Percentiles rank a stretch among this genome's conserved stretches.
These are phyloP conservation scores for Aquilaria sinensis DNA, from an alignment of 345 rosid species.

Conservation along the genomic window DNA sequence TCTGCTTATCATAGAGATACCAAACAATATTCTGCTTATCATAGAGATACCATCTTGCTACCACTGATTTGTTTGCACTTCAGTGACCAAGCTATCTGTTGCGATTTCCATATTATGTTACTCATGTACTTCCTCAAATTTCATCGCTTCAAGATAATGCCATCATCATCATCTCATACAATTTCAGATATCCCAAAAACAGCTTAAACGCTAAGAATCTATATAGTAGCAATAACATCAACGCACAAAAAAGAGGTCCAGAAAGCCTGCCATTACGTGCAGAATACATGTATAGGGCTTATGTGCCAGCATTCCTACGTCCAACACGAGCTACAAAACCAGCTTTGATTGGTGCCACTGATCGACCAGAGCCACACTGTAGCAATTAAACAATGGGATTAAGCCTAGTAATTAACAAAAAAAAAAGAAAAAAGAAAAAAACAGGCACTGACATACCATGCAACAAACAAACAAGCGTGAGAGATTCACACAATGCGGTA, in stretches of 20 bases:
- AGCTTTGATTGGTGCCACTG: slow-evolving; percentile 87
- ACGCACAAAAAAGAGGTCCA: background rate
- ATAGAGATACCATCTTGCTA: too few relatives aligned
- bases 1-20: too few relatives aligned
- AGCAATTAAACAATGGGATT: background rate
- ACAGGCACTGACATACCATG: background rate
- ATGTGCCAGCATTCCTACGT: slow-evolving; percentile 30
- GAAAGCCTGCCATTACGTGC: slow-evolving; percentile 71
- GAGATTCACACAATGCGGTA: background rate
- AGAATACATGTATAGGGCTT: slow-evolving; percentile 24
- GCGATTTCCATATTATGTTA: too few relatives aligned
- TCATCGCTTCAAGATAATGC: too few relatives aligned
- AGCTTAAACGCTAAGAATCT: too few relatives aligned
- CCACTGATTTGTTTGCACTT: too few relatives aligned
- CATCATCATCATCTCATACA: too few relatives aligned
- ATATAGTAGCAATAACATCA: background rate
- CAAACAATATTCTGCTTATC: too few relatives aligned
- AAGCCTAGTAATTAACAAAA: background rate
- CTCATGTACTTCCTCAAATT: too few relatives aligned
- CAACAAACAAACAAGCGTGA: background rate
- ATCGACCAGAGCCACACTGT: slow-evolving; percentile 94
- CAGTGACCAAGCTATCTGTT: background rate
- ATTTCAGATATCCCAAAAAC: too few relatives aligned
- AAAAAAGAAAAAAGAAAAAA: background rate
- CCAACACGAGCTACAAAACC: slow-evolving; percentile 99